Evolutionary conservation across 495 filamentous ascomycete genomes (phyloP).

Genomic region (Penicillium cataractarum): DNA sequence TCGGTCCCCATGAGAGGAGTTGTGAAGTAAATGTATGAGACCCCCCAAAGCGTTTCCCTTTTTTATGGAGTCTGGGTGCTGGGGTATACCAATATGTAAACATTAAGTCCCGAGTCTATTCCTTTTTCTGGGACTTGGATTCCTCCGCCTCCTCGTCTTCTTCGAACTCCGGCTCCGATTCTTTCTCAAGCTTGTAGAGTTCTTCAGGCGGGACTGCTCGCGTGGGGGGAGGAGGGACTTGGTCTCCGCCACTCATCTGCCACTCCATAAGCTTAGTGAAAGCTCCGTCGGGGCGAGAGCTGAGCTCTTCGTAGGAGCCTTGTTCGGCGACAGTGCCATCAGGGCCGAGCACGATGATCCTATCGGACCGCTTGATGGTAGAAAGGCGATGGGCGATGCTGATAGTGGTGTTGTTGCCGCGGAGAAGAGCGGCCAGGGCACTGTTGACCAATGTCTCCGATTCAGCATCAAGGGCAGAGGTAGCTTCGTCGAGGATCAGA

Average conservation of each 20-base stretch:
- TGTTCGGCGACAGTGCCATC: conserved; percentile 90
- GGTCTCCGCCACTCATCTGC: conserved; percentile 90
- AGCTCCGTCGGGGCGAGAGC: conserved; percentile 69
- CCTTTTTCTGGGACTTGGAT: conserved; percentile 20
- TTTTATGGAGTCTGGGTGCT: neutral
- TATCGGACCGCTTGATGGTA: conserved; percentile 93
- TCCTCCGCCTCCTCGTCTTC: conserved; percentile 30
- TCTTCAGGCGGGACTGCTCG: conserved; percentile 35
- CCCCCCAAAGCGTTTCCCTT: conserved; percentile 6
- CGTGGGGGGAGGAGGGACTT: conserved; percentile 30
- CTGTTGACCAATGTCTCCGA: conserved; percentile 94
- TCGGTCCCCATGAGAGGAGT: conserved; percentile 11
- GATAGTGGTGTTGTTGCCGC: conserved; percentile 90
- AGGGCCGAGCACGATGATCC: conserved; percentile 82
- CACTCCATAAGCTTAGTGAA: conserved; percentile 98
- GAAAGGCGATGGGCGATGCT: conserved; percentile 93
- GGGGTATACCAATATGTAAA: neutral
- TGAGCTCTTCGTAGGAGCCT: conserved; percentile 76
- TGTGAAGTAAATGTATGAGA: conserved; percentile 5
- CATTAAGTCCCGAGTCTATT: conserved; percentile 13
- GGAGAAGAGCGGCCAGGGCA: conserved; percentile 77
- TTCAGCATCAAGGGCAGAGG: conserved; percentile 94
- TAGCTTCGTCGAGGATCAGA: conserved; percentile 92
- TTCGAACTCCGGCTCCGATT: conserved; percentile 28
- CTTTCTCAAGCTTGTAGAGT: conserved; percentile 40